Evolutionary conservation across 139 green algal genomes (phyloP), one percentile per base, ranked within the genome.

Genomic region (Volvox africanus): DNA sequence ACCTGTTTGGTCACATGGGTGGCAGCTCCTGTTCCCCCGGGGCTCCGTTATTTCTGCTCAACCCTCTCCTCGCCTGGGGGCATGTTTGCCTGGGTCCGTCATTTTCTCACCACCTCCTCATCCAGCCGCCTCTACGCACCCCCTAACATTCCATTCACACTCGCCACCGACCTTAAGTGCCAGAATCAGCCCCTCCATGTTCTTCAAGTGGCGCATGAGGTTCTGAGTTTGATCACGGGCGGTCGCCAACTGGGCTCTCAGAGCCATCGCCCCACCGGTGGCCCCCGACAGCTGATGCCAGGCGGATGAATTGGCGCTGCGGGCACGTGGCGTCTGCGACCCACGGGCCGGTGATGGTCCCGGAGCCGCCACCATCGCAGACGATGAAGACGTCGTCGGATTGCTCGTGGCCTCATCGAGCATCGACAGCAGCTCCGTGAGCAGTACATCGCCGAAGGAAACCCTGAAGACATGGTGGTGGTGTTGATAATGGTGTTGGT

Each of bases 171-270:
- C 85, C 44, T 82, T 82, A 20, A 89, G 69, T 20, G 85, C 85
- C 55, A 80, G 55, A 24, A 90, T 55, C 61, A 90, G 20, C 13
- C 86, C 86, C 86, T 90, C 86, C 21, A 84, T 33, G 55, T 90
- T 90, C 86, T 90, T 90, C 18, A 90, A 50, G 55, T 90, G 86
- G 32, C 69, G 69, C 12, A 77, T 90, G 50, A 90, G 36, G 32
- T 90, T 71, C 86, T 90, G 86, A 6, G 30, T 36, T 30, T 50
- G 68, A 61, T 90, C 86, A 2, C 86, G 86, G 2, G 86, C 86
- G 13, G 55, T 33, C 3, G 55, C 55, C 86, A 90, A 55, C 55
- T 85, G 50, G 13, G 75, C 18, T 11, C 86, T 24, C 73, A 90
- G 32, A 22, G 5, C 14, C 85, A 79, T 32, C 36, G 35, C 13